Evolutionary conservation across 2,329 filamentous ascomycete species (phyloP).

Genomic region (Metarhizium anisopliae): DNA sequence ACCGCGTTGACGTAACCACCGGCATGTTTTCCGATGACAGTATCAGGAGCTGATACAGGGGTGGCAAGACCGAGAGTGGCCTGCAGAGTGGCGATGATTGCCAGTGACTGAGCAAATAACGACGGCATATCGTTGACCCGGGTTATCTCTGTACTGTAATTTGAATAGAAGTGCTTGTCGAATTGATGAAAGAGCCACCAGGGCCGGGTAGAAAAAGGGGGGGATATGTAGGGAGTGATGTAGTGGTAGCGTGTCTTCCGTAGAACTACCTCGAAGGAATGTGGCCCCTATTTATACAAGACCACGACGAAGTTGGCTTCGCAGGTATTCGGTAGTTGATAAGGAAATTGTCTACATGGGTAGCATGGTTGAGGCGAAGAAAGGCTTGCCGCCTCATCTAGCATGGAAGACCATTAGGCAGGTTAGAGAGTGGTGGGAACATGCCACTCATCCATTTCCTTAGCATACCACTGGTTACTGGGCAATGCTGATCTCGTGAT

Average conservation of each 20-base stretch:
- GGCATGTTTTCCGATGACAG: slow-evolving; percentile 11
- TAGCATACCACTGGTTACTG: background rate
- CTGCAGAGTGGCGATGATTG: slow-evolving; percentile 17
- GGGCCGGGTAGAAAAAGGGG: background rate
- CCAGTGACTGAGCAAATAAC: slow-evolving; percentile 16
- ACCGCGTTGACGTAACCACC: slow-evolving; percentile 27
- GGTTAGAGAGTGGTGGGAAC: background rate
- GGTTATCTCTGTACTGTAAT: background rate
- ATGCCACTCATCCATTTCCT: slow-evolving; percentile 4
- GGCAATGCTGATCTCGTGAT: background rate
- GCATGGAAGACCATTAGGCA: background rate
- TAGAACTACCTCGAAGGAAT: background rate
- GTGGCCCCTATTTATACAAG: background rate
- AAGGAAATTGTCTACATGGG: background rate
- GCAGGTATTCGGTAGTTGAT: background rate
- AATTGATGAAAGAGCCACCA: background rate
- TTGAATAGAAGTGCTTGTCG: background rate
- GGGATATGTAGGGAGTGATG: background rate
- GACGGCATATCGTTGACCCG: slow-evolving; percentile 15
- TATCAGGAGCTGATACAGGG: slow-evolving; percentile 8
- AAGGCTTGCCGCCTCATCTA: background rate
- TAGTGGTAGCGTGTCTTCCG: background rate
- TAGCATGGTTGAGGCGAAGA: background rate
- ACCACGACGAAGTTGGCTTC: background rate
- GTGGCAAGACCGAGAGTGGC: slow-evolving; percentile 13